These are phyloP conservation scores for Pezicula radicicola DNA, from an alignment of 2,329 filamentous ascomycete species.

Conservation along the genomic window DNA sequence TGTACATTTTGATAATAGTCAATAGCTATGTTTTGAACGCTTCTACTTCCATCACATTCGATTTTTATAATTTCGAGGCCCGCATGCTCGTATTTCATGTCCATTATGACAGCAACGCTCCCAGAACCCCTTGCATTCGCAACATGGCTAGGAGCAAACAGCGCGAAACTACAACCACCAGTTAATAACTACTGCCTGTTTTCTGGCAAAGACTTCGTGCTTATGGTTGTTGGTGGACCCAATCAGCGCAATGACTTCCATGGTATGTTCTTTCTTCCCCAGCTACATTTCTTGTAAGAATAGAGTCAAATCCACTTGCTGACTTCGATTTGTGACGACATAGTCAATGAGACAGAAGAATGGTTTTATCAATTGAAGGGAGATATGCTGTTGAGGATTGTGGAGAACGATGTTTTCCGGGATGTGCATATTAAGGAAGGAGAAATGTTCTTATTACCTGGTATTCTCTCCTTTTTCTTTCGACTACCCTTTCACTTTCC, in stretches of 20 bases:
- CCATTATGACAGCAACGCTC: not conserved
- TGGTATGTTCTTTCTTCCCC: slow-evolving; percentile 33
- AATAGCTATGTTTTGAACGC: no score
- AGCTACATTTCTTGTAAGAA: not conserved
- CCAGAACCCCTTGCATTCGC: slow-evolving; percentile 19
- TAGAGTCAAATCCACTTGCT: no score
- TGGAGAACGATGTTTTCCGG: slow-evolving; percentile 67
- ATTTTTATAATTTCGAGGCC: no score
- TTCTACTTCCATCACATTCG: no score
- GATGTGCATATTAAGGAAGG: slow-evolving; percentile 88
- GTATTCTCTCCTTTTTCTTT: not conserved
- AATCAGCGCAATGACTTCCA: slow-evolving; percentile 95
- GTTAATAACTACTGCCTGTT: slow-evolving; percentile 97
- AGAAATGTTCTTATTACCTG: slow-evolving; percentile 83
- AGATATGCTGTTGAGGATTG: slow-evolving; percentile 84
- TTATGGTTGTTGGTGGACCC: slow-evolving; percentile 81
- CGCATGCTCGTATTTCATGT: no score
- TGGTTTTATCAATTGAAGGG: slow-evolving; percentile 96
- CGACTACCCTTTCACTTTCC: not conserved
- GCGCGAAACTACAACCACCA: slow-evolving; percentile 83
- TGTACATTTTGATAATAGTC: no score
- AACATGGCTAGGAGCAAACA: slow-evolving; percentile 74
- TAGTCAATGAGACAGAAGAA: slow-evolving; percentile 81
- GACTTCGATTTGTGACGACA: not conserved
- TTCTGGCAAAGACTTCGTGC: slow-evolving; percentile 53